Evolutionary conservation across 768 basidiomycete species (phyloP), one percentile per base, ranked within the genome.

Genomic region (Pleurotus sapidus): DNA sequence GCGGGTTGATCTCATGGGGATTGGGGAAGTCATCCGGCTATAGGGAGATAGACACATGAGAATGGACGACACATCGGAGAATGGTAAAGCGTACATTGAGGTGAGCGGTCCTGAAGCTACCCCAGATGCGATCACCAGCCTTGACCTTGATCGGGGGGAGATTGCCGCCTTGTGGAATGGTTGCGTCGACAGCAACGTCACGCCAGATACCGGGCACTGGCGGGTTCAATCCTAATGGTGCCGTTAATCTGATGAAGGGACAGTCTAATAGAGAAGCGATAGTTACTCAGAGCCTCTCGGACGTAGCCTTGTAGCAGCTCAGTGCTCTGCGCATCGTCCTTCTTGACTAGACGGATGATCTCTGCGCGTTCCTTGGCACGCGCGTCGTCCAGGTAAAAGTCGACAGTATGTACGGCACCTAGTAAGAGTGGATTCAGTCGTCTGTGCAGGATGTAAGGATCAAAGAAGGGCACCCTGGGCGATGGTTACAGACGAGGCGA

Each of bases 301-400:
- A 80, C 75, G 62, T 84, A 84, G 17, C 81, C 82, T 8, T 65
- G 68, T 5, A 83, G 63, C 24, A 76, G 56, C 38, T 74, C 69
- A 5, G 63, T 64, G 51, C 74, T 73, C 27, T 68, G 59, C 3
- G 61, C 47, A 57, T 75, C 74, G 5, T 65, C 65, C 34, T 65
- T 64, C 25, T 69, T 62, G 5, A 72, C 66, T 0, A 82, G 68
- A 43, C 68, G 59, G 23, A 74, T 43, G 34, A 83, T 76, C n/a
- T 75, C 72, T 0, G 64, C 69, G 9, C 71, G 66, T 58, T 83
- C 78, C 48, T 65, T 65, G 6, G 68, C 70, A 14, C 70, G 72
- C 20, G 63, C 65, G 42, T 76, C 76, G 42, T 76, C 75, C 20
- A 85, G 65, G 66, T 81, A 84, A 67, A 84, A 83, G 61, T 84